Evolutionary conservation across 2,329 filamentous ascomycete species (phyloP), one percentile per base, ranked within the genome.

Genomic region (Microsporum ferrugineum): DNA sequence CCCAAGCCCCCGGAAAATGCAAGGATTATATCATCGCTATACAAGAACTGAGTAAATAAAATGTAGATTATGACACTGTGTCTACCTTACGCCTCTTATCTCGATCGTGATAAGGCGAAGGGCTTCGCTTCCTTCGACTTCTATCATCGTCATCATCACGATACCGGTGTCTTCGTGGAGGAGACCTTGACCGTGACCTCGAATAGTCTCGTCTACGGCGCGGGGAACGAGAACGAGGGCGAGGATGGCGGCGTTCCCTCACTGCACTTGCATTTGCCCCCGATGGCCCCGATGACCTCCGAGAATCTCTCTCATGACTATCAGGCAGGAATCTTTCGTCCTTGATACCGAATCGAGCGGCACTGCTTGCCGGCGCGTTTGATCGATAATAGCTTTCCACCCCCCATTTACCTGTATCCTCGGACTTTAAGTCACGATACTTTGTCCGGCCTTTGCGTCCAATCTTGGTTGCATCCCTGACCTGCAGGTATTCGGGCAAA

Each of bases 401-500:
- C 3, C 76, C 92, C 87, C 91, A 96, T 34, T 82, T 79, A 0
- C 94, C 94, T 0, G 94, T 99, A 74, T 99, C 94, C 75, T 99
- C 92, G 12, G 80, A 84, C 71, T 86, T 86, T 69, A 99, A 81
- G 73, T 99, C 94, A 68, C 83, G 88, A 75, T 97, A 97, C 73
- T 88, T 89, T 5, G 90, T 91, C 33, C 89, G 85, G 23, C 94
- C 92, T 78, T 96, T 96, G 77, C 88, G 89, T 27, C 94, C 94
- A 31, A 99, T 75, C 77, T 91, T 92, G 12, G 91, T 92, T 87
- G 94, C 90, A 74, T 97, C 94, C 61, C 94, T 81, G 68, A 95
- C 85, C 76, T 96, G 91, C 79, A 99, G 85, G 66, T 91, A 95
- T 76, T 95, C 87, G 2, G 94, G 94, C 68, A 99, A 76, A 1